Conservation (phyloP, 345 rosid species). For the Aegle marmelos region DNA sequence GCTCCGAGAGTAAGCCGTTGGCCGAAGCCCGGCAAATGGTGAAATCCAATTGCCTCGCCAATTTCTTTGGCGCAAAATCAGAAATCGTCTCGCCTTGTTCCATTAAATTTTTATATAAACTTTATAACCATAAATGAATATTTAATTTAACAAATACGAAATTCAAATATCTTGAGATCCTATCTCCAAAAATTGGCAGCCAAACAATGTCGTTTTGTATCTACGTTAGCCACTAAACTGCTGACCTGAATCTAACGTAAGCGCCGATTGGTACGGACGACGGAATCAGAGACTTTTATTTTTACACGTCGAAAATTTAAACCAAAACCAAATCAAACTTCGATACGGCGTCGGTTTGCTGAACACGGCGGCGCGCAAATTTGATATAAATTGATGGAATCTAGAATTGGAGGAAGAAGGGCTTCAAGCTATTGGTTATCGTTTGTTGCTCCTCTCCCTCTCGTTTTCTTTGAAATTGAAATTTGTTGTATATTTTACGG, state of each 20-base stretch:
- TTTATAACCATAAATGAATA: not conserved
- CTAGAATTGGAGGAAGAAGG: not conserved
- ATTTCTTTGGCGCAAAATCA: slow-evolving; percentile 38
- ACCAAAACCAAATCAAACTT: not conserved
- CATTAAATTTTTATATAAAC: slow-evolving; percentile 24
- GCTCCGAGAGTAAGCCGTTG: slow-evolving; percentile 25
- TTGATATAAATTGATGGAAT: not conserved
- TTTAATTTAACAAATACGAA: not conserved
- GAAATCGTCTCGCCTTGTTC: slow-evolving; percentile 42
- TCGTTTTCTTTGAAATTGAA: slow-evolving; percentile 35
- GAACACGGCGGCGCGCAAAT: not conserved
- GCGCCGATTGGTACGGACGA: not conserved
- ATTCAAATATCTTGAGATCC: not conserved
- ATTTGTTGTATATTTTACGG: slow-evolving; percentile 17
- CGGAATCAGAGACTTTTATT: not conserved
- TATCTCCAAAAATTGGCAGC: not conserved
- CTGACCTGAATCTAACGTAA: not conserved
- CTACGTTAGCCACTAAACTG: not conserved
- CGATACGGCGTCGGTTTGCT: not conserved
- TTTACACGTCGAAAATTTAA: not conserved
- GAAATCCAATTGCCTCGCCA: slow-evolving; percentile 59
- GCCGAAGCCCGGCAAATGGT: slow-evolving; percentile 31
- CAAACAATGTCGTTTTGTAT: not conserved
- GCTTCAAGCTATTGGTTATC: not conserved
- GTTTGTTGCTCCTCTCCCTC: slow-evolving; percentile 25